These are phyloP conservation scores for Rhododendron kiyosumense DNA, from an alignment of 148 eudicot genomes.

Conservation along the genomic window DNA sequence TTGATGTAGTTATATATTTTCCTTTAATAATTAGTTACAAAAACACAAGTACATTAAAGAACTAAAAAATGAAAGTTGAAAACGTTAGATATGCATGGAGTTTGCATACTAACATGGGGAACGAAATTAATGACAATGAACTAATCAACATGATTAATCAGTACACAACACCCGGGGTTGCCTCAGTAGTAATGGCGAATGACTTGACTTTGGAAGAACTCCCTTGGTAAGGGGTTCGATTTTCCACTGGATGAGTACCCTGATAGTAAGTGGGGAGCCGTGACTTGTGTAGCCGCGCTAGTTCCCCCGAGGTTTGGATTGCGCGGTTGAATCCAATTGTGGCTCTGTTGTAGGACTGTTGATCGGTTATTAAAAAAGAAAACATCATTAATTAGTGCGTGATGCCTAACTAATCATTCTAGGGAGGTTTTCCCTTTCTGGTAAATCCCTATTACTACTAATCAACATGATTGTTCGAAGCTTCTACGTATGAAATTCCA, in stretches of 20 bases:
- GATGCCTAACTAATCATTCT: neutral
- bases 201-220: no score
- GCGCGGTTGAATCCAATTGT: no score
- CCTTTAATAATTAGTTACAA: neutral
- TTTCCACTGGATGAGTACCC: no score
- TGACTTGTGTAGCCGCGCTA: no score
- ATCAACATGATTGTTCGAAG: neutral
- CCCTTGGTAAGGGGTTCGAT: no score
- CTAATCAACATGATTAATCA: neutral
- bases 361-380: no score
- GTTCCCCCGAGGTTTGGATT: no score
- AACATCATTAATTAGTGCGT: neutral
- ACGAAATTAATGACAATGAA: neutral
- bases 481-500: conserved; percentile 5
- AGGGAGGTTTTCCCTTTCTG: neutral
- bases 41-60: neutral
- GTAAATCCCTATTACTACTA: neutral
- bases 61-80: neutral
- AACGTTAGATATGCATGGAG: neutral
- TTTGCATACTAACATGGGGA: neutral
- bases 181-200: no score
- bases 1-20: neutral
- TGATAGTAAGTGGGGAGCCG: no score
- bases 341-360: no score
- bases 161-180: neutral